These are phyloP conservation scores for Spiraea crenata DNA, from an alignment of 331 rosid species.

Conservation along the genomic window DNA sequence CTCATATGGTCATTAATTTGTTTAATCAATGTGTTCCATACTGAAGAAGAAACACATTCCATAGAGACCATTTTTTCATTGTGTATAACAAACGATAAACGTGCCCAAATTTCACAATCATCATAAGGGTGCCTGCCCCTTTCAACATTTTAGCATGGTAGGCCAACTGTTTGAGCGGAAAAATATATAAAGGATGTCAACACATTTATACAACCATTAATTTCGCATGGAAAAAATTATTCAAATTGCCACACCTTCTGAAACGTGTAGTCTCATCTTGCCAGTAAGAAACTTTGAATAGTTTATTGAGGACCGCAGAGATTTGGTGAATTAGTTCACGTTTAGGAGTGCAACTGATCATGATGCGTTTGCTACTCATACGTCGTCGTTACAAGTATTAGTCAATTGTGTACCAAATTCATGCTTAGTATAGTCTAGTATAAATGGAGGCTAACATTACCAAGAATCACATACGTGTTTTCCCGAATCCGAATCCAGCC, in stretches of 20 bases:
- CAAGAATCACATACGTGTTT: not conserved
- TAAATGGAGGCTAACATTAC: too few relatives aligned
- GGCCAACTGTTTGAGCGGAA: too few relatives aligned
- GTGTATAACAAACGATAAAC: too few relatives aligned
- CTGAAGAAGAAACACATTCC: too few relatives aligned
- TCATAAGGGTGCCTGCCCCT: too few relatives aligned
- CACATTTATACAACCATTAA: not conserved
- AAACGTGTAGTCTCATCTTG: not conserved
- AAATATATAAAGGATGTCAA: too few relatives aligned
- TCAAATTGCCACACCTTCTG: not conserved
- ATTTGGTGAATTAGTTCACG: not conserved
- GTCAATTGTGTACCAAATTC: not conserved
- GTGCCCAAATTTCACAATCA: too few relatives aligned
- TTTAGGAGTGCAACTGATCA: not conserved
- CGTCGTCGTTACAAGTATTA: not conserved
- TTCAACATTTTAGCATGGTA: too few relatives aligned
- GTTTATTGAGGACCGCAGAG: not conserved
- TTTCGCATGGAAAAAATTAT: too few relatives aligned
- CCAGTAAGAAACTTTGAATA: not conserved
- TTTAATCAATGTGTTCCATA: too few relatives aligned
- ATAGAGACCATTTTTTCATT: too few relatives aligned
- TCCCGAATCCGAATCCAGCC: not conserved
- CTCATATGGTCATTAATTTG: too few relatives aligned
- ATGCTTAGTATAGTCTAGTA: not conserved
- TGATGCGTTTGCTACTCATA: not conserved